Evolutionary conservation across 352 stramenopile genomes (phyloP).

Genomic region (Globisporangium iwayamae): DNA sequence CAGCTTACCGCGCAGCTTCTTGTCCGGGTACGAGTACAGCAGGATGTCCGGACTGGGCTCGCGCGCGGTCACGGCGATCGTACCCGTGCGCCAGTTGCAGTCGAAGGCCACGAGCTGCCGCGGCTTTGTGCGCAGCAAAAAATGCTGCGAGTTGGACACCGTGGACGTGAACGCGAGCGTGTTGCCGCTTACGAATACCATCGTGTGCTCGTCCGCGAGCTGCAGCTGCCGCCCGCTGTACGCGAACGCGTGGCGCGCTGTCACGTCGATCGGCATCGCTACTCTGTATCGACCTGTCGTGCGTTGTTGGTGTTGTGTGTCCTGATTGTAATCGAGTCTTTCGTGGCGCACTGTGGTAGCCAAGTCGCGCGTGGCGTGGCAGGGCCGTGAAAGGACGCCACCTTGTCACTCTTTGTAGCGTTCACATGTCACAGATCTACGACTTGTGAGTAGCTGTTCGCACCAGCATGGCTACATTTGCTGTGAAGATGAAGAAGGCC

Average conservation of each 20-base stretch:
- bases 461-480: constrained; percentile 6
- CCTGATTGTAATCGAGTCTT: not conserved
- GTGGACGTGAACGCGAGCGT: constrained; percentile 70
- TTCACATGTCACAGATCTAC: constrained; percentile 7
- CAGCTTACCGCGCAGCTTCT: constrained; percentile 63
- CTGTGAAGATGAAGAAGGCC: not conserved
- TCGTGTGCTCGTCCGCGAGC: constrained; percentile 66
- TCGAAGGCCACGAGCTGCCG: constrained; percentile 65
- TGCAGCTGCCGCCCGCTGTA: constrained; percentile 52
- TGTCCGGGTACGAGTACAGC: constrained; percentile 75
- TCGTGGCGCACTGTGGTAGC: not conserved
- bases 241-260: constrained; percentile 58
- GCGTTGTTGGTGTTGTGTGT: not conserved
- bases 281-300: not conserved
- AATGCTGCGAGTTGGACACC: constrained; percentile 54
- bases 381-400: constrained; percentile 4
- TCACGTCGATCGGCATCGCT: constrained; percentile 52
- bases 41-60: constrained; percentile 55
- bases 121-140: constrained; percentile 47
- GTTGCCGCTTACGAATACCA: constrained; percentile 59
- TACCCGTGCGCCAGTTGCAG: constrained; percentile 48
- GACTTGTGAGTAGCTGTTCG: not conserved
- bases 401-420: not conserved
- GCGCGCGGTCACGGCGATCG: constrained; percentile 50
- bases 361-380: not conserved